Conservation (phyloP, 1,284 basidiomycete genomes). For the Afroboletus lepidellus region DNA sequence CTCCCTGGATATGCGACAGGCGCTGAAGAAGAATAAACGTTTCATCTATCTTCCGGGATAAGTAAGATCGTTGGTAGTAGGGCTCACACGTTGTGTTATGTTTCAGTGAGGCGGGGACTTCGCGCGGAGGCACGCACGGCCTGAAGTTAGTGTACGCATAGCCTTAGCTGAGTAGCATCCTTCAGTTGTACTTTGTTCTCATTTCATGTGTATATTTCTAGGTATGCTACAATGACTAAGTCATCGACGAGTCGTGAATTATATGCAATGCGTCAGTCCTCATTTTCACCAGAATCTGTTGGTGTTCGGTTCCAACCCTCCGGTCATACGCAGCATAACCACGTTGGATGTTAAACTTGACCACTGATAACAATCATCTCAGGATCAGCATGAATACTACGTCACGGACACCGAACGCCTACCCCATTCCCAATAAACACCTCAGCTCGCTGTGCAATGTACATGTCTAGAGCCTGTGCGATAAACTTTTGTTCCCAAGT, state of each 20-base stretch:
- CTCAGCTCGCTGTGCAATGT: slow-evolving; percentile 42
- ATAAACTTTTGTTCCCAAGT: slow-evolving; percentile 40
- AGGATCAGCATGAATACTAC: slow-evolving; percentile 5
- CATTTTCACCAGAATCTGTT: slow-evolving; percentile 30
- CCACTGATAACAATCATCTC: slow-evolving; percentile 38
- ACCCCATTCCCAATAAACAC: slow-evolving; percentile 46
- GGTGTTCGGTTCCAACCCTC: slow-evolving; percentile 17
- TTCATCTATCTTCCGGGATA: too few species aligned
- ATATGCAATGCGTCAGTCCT: not conserved
- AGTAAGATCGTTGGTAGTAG: too few species aligned
- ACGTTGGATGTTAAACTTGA: slow-evolving; percentile 57
- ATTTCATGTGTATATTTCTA: not conserved
- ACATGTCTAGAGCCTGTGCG: slow-evolving; percentile 45
- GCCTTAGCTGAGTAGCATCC: too few species aligned
- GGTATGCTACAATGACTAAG: not conserved
- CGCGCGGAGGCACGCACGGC: too few species aligned
- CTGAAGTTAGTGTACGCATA: too few species aligned
- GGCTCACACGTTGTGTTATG: too few species aligned
- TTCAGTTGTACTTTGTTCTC: too few species aligned
- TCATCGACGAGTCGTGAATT: not conserved
- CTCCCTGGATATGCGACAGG: too few species aligned
- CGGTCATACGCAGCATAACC: slow-evolving; percentile 48
- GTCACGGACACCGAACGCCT: not conserved
- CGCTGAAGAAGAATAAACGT: too few species aligned
- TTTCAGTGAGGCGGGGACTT: too few species aligned